These are phyloP conservation scores for Uronychia binucleata DNA, from an alignment of 73 alveolate species.

Conservation along the genomic window DNA sequence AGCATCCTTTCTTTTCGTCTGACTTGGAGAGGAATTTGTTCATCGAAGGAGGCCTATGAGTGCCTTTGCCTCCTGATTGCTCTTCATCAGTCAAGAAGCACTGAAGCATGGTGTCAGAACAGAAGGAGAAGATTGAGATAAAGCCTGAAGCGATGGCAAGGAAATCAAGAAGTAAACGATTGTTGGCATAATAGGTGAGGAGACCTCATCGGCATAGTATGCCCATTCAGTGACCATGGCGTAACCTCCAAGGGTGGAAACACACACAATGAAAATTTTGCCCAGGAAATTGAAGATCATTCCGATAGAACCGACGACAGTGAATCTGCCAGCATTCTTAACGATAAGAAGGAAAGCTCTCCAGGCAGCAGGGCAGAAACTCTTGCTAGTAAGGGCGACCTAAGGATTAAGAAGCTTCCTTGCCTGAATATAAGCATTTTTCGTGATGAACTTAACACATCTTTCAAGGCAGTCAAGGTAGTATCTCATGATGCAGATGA, in stretches of 20 bases:
- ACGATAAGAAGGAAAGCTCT: constrained; percentile 93
- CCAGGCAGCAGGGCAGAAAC: constrained; percentile 97
- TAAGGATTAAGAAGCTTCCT: constrained; percentile 57
- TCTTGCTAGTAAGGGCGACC: constrained; percentile 93
- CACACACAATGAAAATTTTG: constrained; percentile 80
- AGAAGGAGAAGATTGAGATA: constrained; percentile 88
- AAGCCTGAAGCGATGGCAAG: constrained; percentile 81
- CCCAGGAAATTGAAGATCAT: constrained; percentile 92
- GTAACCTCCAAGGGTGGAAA: constrained; percentile 85
- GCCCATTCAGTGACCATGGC: constrained; percentile 76
- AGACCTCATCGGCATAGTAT: constrained; percentile 31
- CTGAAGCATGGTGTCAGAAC: constrained; percentile 92
- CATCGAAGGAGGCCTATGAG: constrained; percentile 6
- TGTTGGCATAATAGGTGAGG: constrained; percentile 86
- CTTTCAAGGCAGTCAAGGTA: constrained; percentile 93
- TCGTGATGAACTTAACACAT: constrained; percentile 89
- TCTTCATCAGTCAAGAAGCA: constrained; percentile 95
- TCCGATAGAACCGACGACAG: constrained; percentile 90
- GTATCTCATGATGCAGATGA: constrained; percentile 89
- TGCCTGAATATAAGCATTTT: constrained; percentile 94
- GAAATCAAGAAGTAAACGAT: constrained; percentile 79
- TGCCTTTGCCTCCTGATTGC: constrained; percentile 70
- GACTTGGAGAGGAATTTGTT: not conserved
- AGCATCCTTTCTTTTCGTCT: not conserved
- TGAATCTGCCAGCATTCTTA: constrained; percentile 95